These are phyloP conservation scores for Cryphonectria japonica DNA, from an alignment of 2,329 filamentous ascomycete species.

Conservation along the genomic window DNA sequence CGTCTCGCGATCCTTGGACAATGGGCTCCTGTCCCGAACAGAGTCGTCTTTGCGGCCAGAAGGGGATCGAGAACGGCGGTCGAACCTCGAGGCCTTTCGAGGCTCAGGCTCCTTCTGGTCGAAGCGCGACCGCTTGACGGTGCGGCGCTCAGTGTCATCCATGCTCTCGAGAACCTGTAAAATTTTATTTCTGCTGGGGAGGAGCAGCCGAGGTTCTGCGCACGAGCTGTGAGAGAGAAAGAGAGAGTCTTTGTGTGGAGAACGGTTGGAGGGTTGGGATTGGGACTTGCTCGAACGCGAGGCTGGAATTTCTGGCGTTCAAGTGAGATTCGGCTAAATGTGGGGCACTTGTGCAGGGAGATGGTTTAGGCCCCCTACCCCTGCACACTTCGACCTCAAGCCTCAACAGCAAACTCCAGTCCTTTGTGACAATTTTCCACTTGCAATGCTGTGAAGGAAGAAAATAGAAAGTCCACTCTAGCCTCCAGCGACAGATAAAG, in stretches of 20 bases:
- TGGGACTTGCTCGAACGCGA: slow-evolving; percentile 14
- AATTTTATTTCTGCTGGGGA: slow-evolving; percentile 1
- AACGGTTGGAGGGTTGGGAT: slow-evolving; percentile 20
- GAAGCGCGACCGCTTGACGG: slow-evolving; percentile 85
- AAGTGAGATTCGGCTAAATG: slow-evolving; percentile 13
- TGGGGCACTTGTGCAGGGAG: slow-evolving; percentile 1
- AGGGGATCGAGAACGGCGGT: slow-evolving; percentile 88
- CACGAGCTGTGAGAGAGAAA: not conserved
- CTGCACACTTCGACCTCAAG: not conserved
- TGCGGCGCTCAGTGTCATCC: slow-evolving; percentile 76
- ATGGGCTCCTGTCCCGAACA: slow-evolving; percentile 79
- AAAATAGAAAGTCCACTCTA: not conserved
- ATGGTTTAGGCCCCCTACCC: not conserved
- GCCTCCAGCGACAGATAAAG: too few relatives aligned
- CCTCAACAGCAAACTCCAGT: not conserved
- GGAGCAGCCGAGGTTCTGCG: not conserved
- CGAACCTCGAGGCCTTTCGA: slow-evolving; percentile 78
- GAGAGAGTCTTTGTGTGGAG: not conserved
- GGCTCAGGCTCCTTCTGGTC: slow-evolving; percentile 87
- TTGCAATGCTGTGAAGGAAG: not conserved
- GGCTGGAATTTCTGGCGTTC: slow-evolving; percentile 19
- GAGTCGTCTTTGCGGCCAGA: slow-evolving; percentile 68
- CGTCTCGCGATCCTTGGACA: slow-evolving; percentile 51
- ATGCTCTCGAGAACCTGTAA: slow-evolving; percentile 47
- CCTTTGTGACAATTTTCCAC: not conserved